Evolutionary conservation across 2,329 filamentous ascomycete species (phyloP).

Genomic region (Truncatella angustata): DNA sequence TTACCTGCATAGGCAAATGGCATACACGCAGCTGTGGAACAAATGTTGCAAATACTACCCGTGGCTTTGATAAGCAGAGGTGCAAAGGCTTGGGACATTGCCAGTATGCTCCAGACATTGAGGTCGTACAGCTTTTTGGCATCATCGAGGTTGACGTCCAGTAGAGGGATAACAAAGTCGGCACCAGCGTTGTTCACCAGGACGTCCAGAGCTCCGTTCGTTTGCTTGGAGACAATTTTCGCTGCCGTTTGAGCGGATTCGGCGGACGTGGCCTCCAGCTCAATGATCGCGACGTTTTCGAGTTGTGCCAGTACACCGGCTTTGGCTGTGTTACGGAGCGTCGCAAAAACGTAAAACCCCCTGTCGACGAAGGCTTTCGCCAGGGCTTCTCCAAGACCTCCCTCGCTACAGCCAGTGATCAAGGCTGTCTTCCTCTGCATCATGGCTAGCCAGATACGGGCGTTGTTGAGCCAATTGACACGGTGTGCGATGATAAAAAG

Average conservation of each 20-base stretch:
- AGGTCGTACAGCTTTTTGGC: slow-evolving; percentile 15
- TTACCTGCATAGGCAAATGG: too few species aligned
- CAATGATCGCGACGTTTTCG: not conserved
- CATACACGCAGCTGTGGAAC: too few species aligned
- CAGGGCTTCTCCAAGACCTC: not conserved
- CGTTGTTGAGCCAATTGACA: too few species aligned
- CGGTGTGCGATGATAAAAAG: too few species aligned
- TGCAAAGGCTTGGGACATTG: slow-evolving; percentile 11
- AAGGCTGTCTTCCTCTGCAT: not conserved
- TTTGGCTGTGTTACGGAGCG: not conserved
- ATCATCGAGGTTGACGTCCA: slow-evolving; percentile 12
- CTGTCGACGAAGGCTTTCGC: not conserved
- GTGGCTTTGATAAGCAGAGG: slow-evolving; percentile 11
- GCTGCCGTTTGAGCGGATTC: not conserved
- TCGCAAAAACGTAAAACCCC: not conserved
- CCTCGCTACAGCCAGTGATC: not conserved
- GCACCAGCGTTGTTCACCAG: slow-evolving; percentile 26
- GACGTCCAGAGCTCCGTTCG: slow-evolving; percentile 17
- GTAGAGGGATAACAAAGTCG: slow-evolving; percentile 13
- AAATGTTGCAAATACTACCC: too few species aligned
- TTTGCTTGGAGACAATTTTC: not conserved
- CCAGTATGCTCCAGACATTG: slow-evolving; percentile 14
- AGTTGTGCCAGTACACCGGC: not conserved
- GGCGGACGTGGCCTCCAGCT: not conserved
- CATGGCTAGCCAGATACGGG: too few species aligned